Percentiles rank a stretch among this genome's conserved stretches.
These are phyloP conservation scores for Tolypocladium tropicale DNA, from an alignment of 2,329 filamentous ascomycete species.

Conservation along the genomic window DNA sequence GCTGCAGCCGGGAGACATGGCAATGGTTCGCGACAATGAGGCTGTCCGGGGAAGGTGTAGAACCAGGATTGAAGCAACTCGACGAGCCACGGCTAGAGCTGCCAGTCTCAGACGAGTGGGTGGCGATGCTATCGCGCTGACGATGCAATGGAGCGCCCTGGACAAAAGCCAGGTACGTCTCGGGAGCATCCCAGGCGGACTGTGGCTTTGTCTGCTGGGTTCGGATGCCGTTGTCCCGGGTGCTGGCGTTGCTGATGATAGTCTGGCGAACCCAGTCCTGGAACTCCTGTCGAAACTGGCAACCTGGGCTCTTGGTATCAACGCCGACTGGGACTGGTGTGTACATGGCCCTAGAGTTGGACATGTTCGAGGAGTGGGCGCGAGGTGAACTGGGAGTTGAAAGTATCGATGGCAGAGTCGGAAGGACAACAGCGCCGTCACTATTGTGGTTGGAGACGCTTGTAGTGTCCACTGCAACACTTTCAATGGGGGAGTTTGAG, in stretches of 20 bases:
- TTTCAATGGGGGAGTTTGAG: not conserved
- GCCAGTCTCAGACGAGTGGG: not conserved
- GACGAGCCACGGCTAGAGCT: not conserved
- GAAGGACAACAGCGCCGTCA: not conserved
- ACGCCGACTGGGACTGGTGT: not conserved
- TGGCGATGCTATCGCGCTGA: not conserved
- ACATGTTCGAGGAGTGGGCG: not conserved
- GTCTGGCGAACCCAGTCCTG: not conserved
- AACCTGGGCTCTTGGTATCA: not conserved
- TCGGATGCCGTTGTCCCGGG: not conserved
- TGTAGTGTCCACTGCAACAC: not conserved
- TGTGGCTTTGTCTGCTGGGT: not conserved
- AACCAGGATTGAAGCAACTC: not conserved
- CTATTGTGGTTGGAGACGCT: not conserved
- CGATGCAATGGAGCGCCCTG: not conserved
- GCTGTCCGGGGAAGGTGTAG: not conserved
- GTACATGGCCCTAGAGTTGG: not conserved
- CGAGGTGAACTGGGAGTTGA: constrained; percentile 2
- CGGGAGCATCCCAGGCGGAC: not conserved
- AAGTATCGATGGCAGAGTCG: not conserved
- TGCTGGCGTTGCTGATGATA: not conserved
- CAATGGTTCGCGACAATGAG: not conserved
- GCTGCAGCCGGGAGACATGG: not conserved
- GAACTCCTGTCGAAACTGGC: not conserved
- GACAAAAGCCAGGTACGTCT: not conserved